Percentiles rank a stretch among this genome's conserved stretches.
These are phyloP conservation scores for Madurella fahalii DNA, from an alignment of 2,329 filamentous ascomycete genomes.

Conservation along the genomic window DNA sequence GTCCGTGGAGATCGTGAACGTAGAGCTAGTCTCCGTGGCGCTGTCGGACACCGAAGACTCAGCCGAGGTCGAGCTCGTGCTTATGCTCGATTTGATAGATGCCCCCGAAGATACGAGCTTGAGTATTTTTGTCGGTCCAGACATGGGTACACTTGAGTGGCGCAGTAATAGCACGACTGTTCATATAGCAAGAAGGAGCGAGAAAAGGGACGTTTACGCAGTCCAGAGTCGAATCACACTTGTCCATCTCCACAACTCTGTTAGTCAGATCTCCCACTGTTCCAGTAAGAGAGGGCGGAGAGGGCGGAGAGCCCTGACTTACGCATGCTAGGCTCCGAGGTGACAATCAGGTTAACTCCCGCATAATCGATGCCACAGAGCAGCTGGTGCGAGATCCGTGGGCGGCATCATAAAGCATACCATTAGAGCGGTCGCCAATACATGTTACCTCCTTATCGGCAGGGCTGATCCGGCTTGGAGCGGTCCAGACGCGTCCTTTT, in stretches of 20 bases:
- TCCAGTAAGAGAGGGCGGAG: neutral
- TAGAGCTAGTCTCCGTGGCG: no score
- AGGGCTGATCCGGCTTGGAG: neutral
- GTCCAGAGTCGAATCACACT: no score
- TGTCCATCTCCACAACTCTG: no score
- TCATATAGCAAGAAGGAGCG: constrained; percentile 1
- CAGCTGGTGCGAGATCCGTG: no score
- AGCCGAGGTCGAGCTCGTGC: neutral
- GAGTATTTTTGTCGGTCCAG: neutral
- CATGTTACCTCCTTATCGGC: neutral
- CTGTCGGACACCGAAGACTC: no score
- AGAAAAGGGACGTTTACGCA: neutral
- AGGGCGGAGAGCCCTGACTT: neutral
- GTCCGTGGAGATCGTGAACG: no score
- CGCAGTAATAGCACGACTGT: neutral
- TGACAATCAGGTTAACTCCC: neutral
- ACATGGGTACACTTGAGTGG: neutral
- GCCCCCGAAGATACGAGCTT: neutral
- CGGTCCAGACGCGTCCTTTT: constrained; percentile 2
- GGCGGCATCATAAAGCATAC: no score
- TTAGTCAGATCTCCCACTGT: no score
- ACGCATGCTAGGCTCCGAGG: neutral
- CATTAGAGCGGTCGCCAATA: no score
- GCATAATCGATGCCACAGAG: constrained; percentile 1
- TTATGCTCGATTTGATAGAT: neutral